phyloP scores from a whole-genome alignment of 805 yeast genomes.

The Vanderwaltozyma verrucispora region DNA sequence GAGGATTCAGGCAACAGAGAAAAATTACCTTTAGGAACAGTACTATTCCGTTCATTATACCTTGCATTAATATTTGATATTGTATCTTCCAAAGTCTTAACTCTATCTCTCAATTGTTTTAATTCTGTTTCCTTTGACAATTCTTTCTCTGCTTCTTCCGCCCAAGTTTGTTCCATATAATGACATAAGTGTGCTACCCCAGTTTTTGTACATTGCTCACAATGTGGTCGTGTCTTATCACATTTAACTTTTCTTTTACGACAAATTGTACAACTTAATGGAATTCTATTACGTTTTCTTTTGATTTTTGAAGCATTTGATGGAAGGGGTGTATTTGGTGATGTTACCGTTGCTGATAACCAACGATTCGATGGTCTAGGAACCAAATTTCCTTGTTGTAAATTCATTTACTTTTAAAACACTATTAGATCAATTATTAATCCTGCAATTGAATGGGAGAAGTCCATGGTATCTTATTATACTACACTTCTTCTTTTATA shows the following conservation, averaged over 20 bases:
- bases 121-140: conserved; percentile 36
- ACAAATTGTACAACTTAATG: conserved; percentile 39
- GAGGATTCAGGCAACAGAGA: no score
- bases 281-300: conserved; percentile 38
- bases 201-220: conserved; percentile 47
- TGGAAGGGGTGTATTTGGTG: background rate
- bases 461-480: no score
- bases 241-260: conserved; percentile 42
- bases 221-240: conserved; percentile 43
- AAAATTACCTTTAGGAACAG: no score
- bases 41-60: no score
- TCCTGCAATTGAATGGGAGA: no score
- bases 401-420: no score
- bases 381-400: background rate
- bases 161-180: conserved; percentile 53
- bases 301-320: conserved; percentile 8
- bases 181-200: conserved; percentile 50
- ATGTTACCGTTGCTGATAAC: background rate
- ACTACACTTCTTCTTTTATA: no score
- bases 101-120: conserved; percentile 46
- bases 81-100: conserved; percentile 41
- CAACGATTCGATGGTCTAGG: background rate
- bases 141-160: conserved; percentile 39
- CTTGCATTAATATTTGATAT: background rate
- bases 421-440: no score